Base-by-base conservation (phyloP, 306 rosid species). In the Rosa persica region DNA sequence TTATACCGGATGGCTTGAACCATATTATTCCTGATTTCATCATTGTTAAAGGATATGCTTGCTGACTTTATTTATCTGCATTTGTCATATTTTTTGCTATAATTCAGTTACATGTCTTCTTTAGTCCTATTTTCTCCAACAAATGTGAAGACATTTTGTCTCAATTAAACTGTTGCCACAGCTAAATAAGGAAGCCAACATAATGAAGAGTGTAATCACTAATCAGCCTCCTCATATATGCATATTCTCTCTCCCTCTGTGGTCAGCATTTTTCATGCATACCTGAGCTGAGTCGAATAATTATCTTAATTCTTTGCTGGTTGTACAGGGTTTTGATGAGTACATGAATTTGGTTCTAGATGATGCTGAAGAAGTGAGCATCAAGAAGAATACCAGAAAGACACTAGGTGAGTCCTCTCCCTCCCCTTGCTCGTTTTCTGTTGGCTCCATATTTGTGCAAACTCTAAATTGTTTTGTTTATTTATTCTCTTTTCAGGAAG, bases 371-470 rank as follows among this genome's bases (percentile, higher is more conserved):
- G 96, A 91, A 82, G 98, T 91, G 39, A 88, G 89, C 70, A 10
- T 93, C 80, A 93, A 93, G 89, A 93, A 91, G 73, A 91, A 91
- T 71, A 88, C 87, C 88, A 88, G 81, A 83, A 93, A 93, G 83
- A 60, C 89, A 44, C 79, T 93, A 39, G 98, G 96, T 89, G 72
- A 19, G 70, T 30, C 23, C 42, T 44, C 12, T 61, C 4, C 9
- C 65, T 75, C 43, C 68, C 72, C 36, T 55, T 58, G 25, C 49
- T 67, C 27, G 8, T 77, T 40, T 81, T 79, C 57, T 79, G 49
- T 30, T 76, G 61, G 62, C 20, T 2, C 34, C 66, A 51, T 20
- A 43, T 49, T 42, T 65, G 67, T 67, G 43, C 39, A 36, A 70
- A 70, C 38, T 78, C 70, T 84, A 64, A 89, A 65, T 57, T 47